Conservation (phyloP, 768 basidiomycete species). For the Mycena floridula region DNA sequence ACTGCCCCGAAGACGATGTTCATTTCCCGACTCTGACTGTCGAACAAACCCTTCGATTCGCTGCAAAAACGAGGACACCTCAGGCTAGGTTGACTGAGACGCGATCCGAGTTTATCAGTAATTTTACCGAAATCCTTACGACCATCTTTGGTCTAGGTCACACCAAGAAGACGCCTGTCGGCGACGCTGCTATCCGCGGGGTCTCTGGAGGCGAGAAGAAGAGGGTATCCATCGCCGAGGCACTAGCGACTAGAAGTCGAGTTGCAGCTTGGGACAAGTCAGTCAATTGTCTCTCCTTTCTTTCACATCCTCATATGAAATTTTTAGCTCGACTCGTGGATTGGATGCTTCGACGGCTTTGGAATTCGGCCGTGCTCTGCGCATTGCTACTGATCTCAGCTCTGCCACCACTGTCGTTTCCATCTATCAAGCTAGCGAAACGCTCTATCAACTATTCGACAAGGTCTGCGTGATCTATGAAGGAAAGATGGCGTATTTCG, state of each 20-base stretch:
- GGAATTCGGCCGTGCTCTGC: constrained; percentile 64
- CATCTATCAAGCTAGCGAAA: constrained; percentile 80
- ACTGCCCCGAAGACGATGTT: constrained; percentile 80
- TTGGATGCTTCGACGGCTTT: constrained; percentile 67
- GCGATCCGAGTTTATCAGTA: constrained; percentile 36
- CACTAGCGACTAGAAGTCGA: constrained; percentile 52
- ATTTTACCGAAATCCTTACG: constrained; percentile 48
- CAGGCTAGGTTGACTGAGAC: constrained; percentile 39
- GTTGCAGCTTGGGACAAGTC: constrained; percentile 79
- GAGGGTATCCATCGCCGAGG: constrained; percentile 76
- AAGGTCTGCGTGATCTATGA: constrained; percentile 75
- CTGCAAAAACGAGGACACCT: constrained; percentile 64
- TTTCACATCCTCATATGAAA: neutral
- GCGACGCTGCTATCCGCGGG: constrained; percentile 71
- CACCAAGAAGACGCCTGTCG: constrained; percentile 66
- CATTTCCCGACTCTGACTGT: constrained; percentile 85
- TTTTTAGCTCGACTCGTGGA: constrained; percentile 55
- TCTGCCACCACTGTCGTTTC: constrained; percentile 65
- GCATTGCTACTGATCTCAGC: constrained; percentile 54
- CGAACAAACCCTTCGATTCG: constrained; percentile 66
- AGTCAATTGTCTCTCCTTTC: constrained; percentile 8
- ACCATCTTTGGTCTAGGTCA: constrained; percentile 75
- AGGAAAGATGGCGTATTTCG: constrained; percentile 71
- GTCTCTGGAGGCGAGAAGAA: constrained; percentile 77
- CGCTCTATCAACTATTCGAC: constrained; percentile 58